Evolutionary conservation across 2,329 filamentous ascomycete species (phyloP).

Genomic region (Trichophyton mentagrophytes): DNA sequence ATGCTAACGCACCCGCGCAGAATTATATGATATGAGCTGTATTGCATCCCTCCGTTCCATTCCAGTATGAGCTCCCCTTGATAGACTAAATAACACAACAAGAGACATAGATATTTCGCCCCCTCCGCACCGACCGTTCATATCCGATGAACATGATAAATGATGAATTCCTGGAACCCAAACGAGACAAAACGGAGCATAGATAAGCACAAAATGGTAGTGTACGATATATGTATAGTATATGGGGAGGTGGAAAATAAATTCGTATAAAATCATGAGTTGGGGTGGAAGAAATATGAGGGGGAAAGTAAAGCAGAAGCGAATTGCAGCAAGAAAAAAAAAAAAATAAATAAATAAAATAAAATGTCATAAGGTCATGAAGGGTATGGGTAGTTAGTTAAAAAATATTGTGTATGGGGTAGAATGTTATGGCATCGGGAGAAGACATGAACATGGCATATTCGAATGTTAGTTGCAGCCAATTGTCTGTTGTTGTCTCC

Average conservation of each 20-base stretch:
- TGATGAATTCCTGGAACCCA: background rate
- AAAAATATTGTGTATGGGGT: background rate
- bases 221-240: background rate
- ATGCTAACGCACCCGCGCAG: background rate
- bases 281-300: background rate
- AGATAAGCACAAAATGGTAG: background rate
- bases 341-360: background rate
- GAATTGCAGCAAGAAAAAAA: background rate
- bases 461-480: background rate
- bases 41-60: conserved; percentile 2
- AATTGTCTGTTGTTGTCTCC: background rate
- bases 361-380: conserved; percentile 1
- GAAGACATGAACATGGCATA: background rate
- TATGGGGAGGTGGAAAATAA: background rate
- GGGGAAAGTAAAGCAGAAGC: background rate
- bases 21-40: background rate
- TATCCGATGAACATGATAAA: conserved; percentile 3
- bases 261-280: background rate
- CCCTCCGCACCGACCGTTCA: background rate
- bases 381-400: background rate
- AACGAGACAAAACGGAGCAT: background rate
- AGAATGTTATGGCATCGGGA: background rate
- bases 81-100: background rate
- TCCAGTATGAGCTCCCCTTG: background rate
- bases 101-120: background rate